Evolutionary conservation across 441 rosid genomes (phyloP), one percentile per base, ranked within the genome.

Genomic region (Pelargonium cotyledonis): DNA sequence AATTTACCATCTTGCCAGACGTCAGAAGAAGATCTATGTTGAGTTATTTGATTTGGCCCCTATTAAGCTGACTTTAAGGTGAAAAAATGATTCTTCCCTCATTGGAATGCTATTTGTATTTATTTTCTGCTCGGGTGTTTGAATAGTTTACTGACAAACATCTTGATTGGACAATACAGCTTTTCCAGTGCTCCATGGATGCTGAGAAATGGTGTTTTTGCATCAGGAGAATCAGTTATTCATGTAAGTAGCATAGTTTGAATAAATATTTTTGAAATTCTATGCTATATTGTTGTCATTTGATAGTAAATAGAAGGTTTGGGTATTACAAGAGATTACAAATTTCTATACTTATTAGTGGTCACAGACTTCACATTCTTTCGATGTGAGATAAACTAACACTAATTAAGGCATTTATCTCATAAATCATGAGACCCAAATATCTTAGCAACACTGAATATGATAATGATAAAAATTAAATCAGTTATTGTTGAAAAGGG

Each of bases 131-230:
- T 19, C 68, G 23, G 3, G 11, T 66, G 57, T 77, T 66, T 46
- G 69, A 63, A 67, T 75, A 40, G 72, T 73, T 65, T 18, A 71
- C 64, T 78, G 72, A 81, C 69, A 71, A 81, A 72, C 65, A 66
- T 65, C 73, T 43, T 61, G 8, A 67, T 71, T 68, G 61, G 38
- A 65, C 38, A 68, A 65, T 73, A 67, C 93, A 95, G 99, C 87
- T 95, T 95, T 81, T 91, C 95, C 79, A 92, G 99, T 68, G 81
- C 94, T 76, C 99, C 99, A 35, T 89, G 99, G 99, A 89, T 85
- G 82, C 89, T 79, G 73, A 84, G 90, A 80, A 86, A 82, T 77
- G 95, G 97, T 72, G 69, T 85, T 79, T 88, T 82, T 68, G 82
- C 86, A 46, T 85, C 91, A 8, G 91, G 95, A 79, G 97, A 90